Conservation (phyloP, 345 rosid genomes). For the Nephelium lappaceum region DNA sequence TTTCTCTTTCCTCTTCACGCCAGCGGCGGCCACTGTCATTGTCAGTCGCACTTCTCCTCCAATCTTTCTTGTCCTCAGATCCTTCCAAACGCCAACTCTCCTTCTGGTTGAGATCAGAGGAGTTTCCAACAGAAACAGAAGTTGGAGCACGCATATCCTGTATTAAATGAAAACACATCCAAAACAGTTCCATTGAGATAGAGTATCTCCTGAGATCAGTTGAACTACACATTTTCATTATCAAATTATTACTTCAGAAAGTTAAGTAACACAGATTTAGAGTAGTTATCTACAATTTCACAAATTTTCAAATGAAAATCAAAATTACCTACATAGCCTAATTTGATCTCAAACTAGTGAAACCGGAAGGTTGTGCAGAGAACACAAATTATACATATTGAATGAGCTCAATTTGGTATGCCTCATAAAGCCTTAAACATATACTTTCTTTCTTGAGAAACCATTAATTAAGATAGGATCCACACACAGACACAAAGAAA, state of each 20-base stretch:
- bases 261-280: neutral
- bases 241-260: neutral
- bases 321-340: neutral
- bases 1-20: slow-evolving; percentile 90
- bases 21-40: slow-evolving; percentile 60
- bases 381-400: neutral
- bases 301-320: neutral
- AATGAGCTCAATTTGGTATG: neutral
- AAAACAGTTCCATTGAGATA: neutral
- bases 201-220: neutral
- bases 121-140: slow-evolving; percentile 41
- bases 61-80: slow-evolving; percentile 63
- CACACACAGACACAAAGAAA: neutral
- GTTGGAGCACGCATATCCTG: slow-evolving; percentile 56
- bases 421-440: neutral
- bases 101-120: slow-evolving; percentile 51
- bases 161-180: slow-evolving; percentile 3
- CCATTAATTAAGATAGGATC: neutral
- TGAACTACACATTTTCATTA: neutral
- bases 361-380: neutral
- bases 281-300: neutral
- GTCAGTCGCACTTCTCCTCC: slow-evolving; percentile 57
- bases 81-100: slow-evolving; percentile 74
- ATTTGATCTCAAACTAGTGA: neutral
- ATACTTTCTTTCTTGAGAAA: neutral